These are phyloP conservation scores for Eremomyces bilateralis DNA, from an alignment of 495 filamentous ascomycete genomes.

Conservation along the genomic window DNA sequence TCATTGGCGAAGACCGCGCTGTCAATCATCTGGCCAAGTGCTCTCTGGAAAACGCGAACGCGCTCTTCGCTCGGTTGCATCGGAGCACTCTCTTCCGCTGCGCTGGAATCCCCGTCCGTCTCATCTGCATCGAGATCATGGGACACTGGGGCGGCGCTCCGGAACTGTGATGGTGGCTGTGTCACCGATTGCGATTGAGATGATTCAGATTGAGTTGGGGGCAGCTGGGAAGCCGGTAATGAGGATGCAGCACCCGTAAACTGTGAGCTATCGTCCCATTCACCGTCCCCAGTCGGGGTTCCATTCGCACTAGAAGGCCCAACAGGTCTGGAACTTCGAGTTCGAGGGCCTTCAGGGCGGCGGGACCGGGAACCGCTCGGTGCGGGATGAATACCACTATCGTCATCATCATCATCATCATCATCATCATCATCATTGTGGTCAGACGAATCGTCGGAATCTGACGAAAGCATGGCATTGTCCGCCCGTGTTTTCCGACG, in stretches of 20 bases:
- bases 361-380: slow-evolving; percentile 19
- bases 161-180: slow-evolving; percentile 42
- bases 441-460: slow-evolving; percentile 16
- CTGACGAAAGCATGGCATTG: slow-evolving; percentile 18
- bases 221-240: too few relatives aligned
- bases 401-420: slow-evolving; percentile 27
- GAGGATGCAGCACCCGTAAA: slow-evolving; percentile 25
- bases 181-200: slow-evolving; percentile 48
- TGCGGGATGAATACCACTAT: slow-evolving; percentile 18
- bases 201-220: slow-evolving; percentile 22
- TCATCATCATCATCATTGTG: slow-evolving; percentile 25
- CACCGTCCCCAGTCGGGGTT: slow-evolving; percentile 11
- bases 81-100: slow-evolving; percentile 29
- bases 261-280: slow-evolving; percentile 33
- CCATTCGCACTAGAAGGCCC: slow-evolving; percentile 4
- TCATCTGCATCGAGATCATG: slow-evolving; percentile 33
- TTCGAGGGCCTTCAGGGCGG: slow-evolving; percentile 24
- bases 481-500: slow-evolving; percentile 27
- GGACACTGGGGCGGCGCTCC: too few relatives aligned
- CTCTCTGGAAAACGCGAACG: slow-evolving; percentile 49
- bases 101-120: slow-evolving; percentile 24
- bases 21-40: slow-evolving; percentile 61
- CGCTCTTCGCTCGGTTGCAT: slow-evolving; percentile 19
- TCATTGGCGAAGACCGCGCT: slow-evolving; percentile 62
- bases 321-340: slow-evolving; percentile 21